phyloP scores from a whole-genome alignment of 495 filamentous ascomycete species.

The Immersiella caudata region DNA sequence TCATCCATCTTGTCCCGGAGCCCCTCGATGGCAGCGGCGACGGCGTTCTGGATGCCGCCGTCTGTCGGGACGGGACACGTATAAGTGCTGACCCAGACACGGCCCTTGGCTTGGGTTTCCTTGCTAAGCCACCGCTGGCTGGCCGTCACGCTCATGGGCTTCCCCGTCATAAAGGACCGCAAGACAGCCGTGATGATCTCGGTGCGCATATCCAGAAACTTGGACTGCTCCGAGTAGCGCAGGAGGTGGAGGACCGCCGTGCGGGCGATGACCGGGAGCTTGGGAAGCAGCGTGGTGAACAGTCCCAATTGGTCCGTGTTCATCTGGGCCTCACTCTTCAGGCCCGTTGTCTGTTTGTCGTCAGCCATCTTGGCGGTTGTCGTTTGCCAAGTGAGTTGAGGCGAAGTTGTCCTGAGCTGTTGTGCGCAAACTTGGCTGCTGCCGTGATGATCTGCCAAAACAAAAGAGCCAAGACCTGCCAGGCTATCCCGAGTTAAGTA shows the following conservation, averaged over 20 bases:
- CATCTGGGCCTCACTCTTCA: conserved; percentile 2
- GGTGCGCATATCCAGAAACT: conserved; percentile 79
- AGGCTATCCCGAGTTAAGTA: background rate
- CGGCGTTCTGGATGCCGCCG: conserved; percentile 58
- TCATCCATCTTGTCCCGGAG: conserved; percentile 53
- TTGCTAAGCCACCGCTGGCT: conserved; percentile 63
- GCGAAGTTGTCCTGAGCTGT: background rate
- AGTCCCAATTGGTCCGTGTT: conserved; percentile 37
- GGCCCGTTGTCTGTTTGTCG: background rate
- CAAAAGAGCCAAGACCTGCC: background rate
- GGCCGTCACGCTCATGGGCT: conserved; percentile 56
- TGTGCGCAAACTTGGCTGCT: too few species aligned
- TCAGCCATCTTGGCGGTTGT: conserved; percentile 16
- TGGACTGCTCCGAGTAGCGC: conserved; percentile 63
- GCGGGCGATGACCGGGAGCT: conserved; percentile 68
- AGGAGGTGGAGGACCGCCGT: conserved; percentile 69
- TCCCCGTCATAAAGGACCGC: conserved; percentile 59
- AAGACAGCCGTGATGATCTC: conserved; percentile 72
- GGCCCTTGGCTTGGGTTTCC: conserved; percentile 72
- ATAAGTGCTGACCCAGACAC: conserved; percentile 77
- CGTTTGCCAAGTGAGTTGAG: background rate
- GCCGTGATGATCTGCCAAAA: background rate
- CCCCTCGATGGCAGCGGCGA: conserved; percentile 66
- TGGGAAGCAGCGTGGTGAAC: conserved; percentile 54
- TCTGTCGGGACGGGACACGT: conserved; percentile 53